Evolutionary conservation across 208 protist genomes (phyloP), one percentile per base, ranked within the genome.

Genomic region (Leishmania martiniquensis): DNA sequence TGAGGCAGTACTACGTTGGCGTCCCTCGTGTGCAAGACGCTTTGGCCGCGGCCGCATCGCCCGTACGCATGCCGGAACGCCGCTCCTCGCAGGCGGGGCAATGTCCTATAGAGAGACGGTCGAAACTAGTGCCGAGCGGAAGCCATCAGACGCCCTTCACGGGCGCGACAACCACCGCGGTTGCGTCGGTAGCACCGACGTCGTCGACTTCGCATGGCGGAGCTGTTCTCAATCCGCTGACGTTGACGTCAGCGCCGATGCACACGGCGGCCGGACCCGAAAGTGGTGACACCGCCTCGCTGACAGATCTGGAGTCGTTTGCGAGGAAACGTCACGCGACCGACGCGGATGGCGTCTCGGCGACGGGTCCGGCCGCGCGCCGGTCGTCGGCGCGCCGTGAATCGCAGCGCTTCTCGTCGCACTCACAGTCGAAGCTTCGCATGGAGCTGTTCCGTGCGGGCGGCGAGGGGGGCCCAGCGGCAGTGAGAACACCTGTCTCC

Each of bases 1-100:
- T 68, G 20, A 70, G 29, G 44, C 65, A 70, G 42, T 70, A 70
- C 65, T 70, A 52, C 65, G 47, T 70, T 25, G 65, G 65, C 65
- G 25, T 29, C 42, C 25, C 47, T 37, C 42, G 42, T 13, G 13
- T 37, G 7, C 63, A 25, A 17, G 63, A 29, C 2, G 4, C 63
- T 22, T 32, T 13, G 10, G 63, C 39, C 39, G 13, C 32, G 4
- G 37, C 22, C 10, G 39, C 63, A 68, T 25, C 37, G 22, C 15
- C 39, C 22, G 63, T 20, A 29, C 0, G 13, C 12, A 4, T 63
- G 29, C 29, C 29, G 57, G n/a, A 39, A 20, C 57, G 57, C 29
- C 57, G 29, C 29, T 63, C 29, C 29, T 37, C 57, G 57, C 57
- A 37, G 10, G 57, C 29, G 20, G n/a, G 25, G 29, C 57, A 13